These are phyloP conservation scores for Entelexis paramagnoliae DNA, from an alignment of 1,139 yeast genomes.

Conservation along the genomic window DNA sequence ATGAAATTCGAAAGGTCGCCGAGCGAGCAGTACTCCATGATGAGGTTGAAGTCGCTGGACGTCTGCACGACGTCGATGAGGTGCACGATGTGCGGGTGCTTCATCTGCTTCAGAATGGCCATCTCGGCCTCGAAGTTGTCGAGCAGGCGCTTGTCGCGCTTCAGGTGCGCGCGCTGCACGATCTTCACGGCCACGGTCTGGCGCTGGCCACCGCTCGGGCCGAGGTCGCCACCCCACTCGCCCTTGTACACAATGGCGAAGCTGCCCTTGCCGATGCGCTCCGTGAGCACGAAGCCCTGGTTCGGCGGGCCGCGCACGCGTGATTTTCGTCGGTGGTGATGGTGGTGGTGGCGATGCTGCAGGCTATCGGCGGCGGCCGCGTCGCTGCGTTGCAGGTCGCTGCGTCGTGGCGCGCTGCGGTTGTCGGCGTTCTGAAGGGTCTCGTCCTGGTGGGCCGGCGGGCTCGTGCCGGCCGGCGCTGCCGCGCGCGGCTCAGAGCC, in stretches of 20 bases:
- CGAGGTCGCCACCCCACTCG: conserved; percentile 35
- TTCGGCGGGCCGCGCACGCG: conserved; percentile 9
- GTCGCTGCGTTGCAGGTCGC: not conserved
- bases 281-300: conserved; percentile 33
- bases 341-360: conserved; percentile 1
- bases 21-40: conserved; percentile 95
- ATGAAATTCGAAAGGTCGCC: conserved; percentile 89
- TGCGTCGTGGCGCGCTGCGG: not conserved
- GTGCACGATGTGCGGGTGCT: conserved; percentile 88
- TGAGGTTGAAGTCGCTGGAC: conserved; percentile 65
- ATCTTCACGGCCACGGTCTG: conserved; percentile 74
- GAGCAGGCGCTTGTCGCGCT: conserved; percentile 59
- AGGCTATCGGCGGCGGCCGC: not conserved
- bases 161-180: conserved; percentile 66
- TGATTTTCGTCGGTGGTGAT: conserved; percentile 1
- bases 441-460: not conserved
- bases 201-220: conserved; percentile 7
- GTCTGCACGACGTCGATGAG: conserved; percentile 75
- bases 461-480: not conserved
- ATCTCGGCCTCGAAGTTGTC: conserved; percentile 90
- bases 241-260: conserved; percentile 91
- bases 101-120: conserved; percentile 68
- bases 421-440: not conserved
- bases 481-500: not conserved
- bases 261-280: conserved; percentile 87